These are phyloP conservation scores for Tylopilus sp. DNA, from an alignment of 768 basidiomycete genomes.

Conservation along the genomic window DNA sequence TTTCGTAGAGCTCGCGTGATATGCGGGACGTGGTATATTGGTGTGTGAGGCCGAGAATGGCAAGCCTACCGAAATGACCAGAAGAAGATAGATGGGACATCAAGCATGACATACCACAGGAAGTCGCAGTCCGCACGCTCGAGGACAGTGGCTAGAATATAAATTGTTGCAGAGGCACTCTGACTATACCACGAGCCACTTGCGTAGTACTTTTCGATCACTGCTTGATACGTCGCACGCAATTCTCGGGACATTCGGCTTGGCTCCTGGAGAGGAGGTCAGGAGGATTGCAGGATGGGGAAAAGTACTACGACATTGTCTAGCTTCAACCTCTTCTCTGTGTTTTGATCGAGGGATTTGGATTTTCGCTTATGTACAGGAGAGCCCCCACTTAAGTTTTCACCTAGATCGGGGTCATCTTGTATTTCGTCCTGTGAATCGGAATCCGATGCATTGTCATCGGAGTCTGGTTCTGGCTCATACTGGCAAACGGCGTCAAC, in stretches of 20 bases:
- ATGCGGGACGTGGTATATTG: constrained; percentile 90
- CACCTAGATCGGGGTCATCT: constrained; percentile 37
- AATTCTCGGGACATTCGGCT: constrained; percentile 68
- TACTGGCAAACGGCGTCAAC: constrained; percentile 45
- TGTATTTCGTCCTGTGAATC: constrained; percentile 45
- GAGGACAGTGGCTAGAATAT: constrained; percentile 84
- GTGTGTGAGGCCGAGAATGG: constrained; percentile 88
- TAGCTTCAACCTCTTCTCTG: constrained; percentile 58
- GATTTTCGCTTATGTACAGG: constrained; percentile 50
- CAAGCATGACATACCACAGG: constrained; percentile 61
- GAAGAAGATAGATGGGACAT: not conserved
- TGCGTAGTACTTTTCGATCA: constrained; percentile 78
- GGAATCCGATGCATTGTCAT: constrained; percentile 47
- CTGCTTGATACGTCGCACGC: constrained; percentile 55
- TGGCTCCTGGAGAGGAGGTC: constrained; percentile 36
- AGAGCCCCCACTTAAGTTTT: constrained; percentile 37
- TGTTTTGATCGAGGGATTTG: constrained; percentile 33
- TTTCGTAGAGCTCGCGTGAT: constrained; percentile 82
- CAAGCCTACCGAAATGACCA: constrained; percentile 55
- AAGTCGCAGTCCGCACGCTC: constrained; percentile 93
- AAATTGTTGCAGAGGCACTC: constrained; percentile 85
- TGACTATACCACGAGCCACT: constrained; percentile 86
- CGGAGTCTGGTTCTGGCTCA: constrained; percentile 72
- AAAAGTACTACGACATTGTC: constrained; percentile 38
- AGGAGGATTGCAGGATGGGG: not conserved